phyloP scores from a whole-genome alignment of 768 basidiomycete species.

The Tulasnella sp. region DNA sequence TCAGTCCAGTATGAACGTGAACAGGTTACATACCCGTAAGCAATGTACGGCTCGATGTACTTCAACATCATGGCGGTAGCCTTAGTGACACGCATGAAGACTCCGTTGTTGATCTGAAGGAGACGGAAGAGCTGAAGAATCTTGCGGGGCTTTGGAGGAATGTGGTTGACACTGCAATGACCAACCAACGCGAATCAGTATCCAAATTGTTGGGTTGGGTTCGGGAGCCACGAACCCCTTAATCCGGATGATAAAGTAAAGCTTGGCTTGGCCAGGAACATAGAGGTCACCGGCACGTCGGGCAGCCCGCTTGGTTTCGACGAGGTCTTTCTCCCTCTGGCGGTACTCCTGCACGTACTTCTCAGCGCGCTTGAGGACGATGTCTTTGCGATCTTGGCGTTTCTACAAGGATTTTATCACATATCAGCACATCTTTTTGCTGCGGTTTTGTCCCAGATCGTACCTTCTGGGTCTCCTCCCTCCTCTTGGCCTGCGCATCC shows the following conservation, averaged over 20 bases:
- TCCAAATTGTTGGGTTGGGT: neutral
- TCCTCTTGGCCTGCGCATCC: conserved; percentile 79
- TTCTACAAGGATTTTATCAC: conserved; percentile 54
- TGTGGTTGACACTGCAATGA: conserved; percentile 91
- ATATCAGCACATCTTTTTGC: neutral
- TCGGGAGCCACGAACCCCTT: conserved; percentile 73
- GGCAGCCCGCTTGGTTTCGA: conserved; percentile 91
- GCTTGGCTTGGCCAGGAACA: conserved; percentile 94
- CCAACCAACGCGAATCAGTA: neutral
- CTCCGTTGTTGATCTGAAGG: conserved; percentile 99
- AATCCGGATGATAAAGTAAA: conserved; percentile 97
- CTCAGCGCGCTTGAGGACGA: conserved; percentile 99
- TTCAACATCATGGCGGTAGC: conserved; percentile 98
- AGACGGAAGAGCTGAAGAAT: conserved; percentile 98
- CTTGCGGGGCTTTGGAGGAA: conserved; percentile 99
- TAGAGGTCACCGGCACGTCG: conserved; percentile 94
- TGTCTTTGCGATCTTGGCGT: conserved; percentile 78
- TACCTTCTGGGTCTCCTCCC: neutral
- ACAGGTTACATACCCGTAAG: conserved; percentile 75
- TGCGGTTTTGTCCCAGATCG: neutral
- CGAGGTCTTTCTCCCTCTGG: conserved; percentile 90
- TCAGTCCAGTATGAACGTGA: neutral
- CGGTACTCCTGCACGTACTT: conserved; percentile 97
- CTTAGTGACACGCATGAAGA: conserved; percentile 95
- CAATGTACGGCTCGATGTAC: conserved; percentile 94